Conservation (phyloP, 1,139 yeast genomes). For the Eremothecium sinecaudum region DNA sequence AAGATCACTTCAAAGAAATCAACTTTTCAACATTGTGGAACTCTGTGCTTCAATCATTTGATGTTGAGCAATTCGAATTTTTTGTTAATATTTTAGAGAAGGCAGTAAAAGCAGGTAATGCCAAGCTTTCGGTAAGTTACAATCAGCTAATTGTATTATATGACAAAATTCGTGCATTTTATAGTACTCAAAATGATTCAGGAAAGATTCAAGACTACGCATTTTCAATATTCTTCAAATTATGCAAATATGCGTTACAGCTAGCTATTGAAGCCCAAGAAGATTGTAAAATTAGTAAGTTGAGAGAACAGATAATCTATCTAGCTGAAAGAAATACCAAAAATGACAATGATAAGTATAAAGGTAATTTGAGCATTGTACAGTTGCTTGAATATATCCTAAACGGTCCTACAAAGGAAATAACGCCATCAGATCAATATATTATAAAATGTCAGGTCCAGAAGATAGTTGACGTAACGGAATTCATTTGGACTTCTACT, state of each 20-base stretch:
- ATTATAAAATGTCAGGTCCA: too few relatives aligned
- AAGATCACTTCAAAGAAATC: background rate
- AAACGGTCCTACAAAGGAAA: constrained; percentile 7
- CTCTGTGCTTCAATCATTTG: background rate
- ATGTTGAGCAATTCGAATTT: constrained; percentile 1
- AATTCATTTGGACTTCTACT: constrained; percentile 49
- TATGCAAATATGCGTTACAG: background rate
- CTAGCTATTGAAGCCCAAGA: background rate
- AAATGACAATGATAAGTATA: constrained; percentile 22
- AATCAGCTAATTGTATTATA: background rate
- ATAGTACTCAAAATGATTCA: background rate
- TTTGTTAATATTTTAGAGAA: constrained; percentile 1
- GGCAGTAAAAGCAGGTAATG: background rate
- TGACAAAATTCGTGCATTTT: background rate
- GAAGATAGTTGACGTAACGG: constrained; percentile 31
- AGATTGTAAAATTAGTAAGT: background rate
- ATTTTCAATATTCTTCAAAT: background rate
- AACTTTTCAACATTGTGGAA: background rate
- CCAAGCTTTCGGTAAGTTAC: background rate
- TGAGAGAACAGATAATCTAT: constrained; percentile 9
- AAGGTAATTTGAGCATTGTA: constrained; percentile 21
- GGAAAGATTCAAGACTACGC: background rate
- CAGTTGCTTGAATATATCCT: constrained; percentile 22
- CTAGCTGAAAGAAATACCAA: constrained; percentile 14
- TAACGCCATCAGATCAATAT: constrained; percentile 6